Evolutionary conservation across 768 basidiomycete species (phyloP).

Genomic region (Rickenella mellea): DNA sequence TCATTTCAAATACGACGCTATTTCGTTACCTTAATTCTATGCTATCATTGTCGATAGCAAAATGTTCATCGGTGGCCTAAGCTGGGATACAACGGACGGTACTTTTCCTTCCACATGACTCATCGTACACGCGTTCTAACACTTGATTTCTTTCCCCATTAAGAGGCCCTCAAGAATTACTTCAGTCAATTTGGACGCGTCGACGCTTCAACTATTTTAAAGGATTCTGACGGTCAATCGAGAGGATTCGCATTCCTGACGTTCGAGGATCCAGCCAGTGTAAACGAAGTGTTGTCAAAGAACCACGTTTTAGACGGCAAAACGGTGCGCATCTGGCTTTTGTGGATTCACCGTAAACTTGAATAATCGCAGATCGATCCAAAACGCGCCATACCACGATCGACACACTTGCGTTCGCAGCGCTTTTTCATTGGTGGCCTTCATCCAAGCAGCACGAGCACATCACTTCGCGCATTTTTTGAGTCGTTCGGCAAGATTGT

Average conservation of each 20-base stretch:
- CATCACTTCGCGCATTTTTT: slow-evolving; percentile 65
- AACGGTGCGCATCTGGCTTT: slow-evolving; percentile 37
- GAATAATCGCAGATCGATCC: slow-evolving; percentile 60
- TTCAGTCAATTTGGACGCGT: slow-evolving; percentile 78
- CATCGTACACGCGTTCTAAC: slow-evolving; percentile 10
- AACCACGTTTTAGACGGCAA: slow-evolving; percentile 75
- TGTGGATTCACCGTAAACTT: background rate
- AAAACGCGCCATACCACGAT: slow-evolving; percentile 77
- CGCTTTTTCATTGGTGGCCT: slow-evolving; percentile 81
- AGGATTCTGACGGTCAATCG: slow-evolving; percentile 64
- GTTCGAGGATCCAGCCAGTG: slow-evolving; percentile 57
- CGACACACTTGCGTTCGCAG: slow-evolving; percentile 66
- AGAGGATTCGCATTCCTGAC: slow-evolving; percentile 83
- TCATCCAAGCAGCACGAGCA: slow-evolving; percentile 55
- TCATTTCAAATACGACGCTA: slow-evolving; percentile 15
- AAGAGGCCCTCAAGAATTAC: slow-evolving; percentile 58
- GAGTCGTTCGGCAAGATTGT: slow-evolving; percentile 67
- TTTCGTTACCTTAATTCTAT: slow-evolving; percentile 19
- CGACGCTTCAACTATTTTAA: slow-evolving; percentile 80
- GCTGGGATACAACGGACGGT: slow-evolving; percentile 92
- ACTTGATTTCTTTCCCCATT: slow-evolving; percentile 15
- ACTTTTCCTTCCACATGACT: slow-evolving; percentile 20
- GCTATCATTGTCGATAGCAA: slow-evolving; percentile 44
- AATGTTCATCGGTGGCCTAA: slow-evolving; percentile 86
- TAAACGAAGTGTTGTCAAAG: slow-evolving; percentile 53